These are phyloP conservation scores for Jamesozyma jinghongensis DNA, from an alignment of 805 yeast species.

Conservation along the genomic window DNA sequence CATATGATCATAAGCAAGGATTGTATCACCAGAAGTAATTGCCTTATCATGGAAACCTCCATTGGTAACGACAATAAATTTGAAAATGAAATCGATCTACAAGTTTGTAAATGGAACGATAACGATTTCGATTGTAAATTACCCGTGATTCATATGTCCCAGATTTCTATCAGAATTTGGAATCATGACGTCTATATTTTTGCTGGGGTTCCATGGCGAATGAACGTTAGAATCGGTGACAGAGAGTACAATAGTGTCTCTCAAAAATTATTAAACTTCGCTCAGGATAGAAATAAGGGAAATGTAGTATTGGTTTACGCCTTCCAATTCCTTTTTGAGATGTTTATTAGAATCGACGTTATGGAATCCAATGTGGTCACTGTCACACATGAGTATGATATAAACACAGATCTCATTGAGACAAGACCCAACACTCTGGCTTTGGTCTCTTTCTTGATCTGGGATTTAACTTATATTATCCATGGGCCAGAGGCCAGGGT, in stretches of 20 bases:
- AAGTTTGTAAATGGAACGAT: conserved; percentile 20
- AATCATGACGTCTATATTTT: conserved; percentile 71
- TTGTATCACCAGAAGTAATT: neutral
- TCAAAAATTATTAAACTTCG: conserved; percentile 33
- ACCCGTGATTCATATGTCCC: conserved; percentile 65
- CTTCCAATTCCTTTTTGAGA: conserved; percentile 51
- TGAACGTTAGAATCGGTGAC: conserved; percentile 54
- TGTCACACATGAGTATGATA: conserved; percentile 34
- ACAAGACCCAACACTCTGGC: conserved; percentile 32
- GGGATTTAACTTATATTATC: conserved; percentile 43
- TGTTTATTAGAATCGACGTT: conserved; percentile 34
- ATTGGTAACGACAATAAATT: neutral
- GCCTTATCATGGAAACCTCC: neutral
- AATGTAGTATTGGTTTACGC: conserved; percentile 51
- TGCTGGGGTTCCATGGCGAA: conserved; percentile 76
- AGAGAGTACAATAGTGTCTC: conserved; percentile 42
- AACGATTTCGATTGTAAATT: conserved; percentile 37
- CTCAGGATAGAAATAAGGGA: conserved; percentile 36
- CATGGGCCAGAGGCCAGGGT: conserved; percentile 39
- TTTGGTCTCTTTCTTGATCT: conserved; percentile 31
- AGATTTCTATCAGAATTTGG: conserved; percentile 59
- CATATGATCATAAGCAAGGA: conserved; percentile 6
- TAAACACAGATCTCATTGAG: conserved; percentile 43
- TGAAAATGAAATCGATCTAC: conserved; percentile 2
- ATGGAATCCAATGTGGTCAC: conserved; percentile 15